Percentiles rank a stretch among this genome's conserved stretches.
Conservation (phyloP, 192 early-diverging fungal species). For the Coemansia sp. region DNA sequence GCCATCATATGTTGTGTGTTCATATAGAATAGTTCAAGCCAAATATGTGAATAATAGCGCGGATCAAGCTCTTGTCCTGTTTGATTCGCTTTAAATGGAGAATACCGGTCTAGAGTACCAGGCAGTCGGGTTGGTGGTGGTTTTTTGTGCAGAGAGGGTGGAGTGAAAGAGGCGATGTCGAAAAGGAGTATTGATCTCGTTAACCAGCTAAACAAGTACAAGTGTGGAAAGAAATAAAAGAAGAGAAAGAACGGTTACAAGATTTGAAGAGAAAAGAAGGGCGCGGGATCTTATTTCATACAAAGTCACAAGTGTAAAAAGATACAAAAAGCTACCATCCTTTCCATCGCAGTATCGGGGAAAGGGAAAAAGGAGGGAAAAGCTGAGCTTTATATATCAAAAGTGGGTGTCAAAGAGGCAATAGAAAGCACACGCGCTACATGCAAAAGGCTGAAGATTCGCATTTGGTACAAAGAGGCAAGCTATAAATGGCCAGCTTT, state of each 20-base stretch:
- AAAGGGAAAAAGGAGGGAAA: slow-evolving; percentile 10
- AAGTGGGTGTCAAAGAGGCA: slow-evolving; percentile 9
- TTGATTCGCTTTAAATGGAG: neutral
- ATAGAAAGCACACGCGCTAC: slow-evolving; percentile 9
- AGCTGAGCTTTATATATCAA: neutral
- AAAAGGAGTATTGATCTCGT: neutral
- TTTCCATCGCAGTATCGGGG: slow-evolving; percentile 10
- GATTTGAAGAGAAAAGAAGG: slow-evolving; percentile 4
- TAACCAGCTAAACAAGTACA: slow-evolving; percentile 7
- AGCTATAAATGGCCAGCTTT: slow-evolving; percentile 1
- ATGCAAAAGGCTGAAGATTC: slow-evolving; percentile 1
- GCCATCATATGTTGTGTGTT: slow-evolving; percentile 22
- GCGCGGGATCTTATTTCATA: slow-evolving; percentile 13
- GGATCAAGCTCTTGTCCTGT: neutral
- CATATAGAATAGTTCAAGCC: neutral
- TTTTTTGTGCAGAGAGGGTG: neutral
- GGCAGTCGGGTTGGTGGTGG: neutral
- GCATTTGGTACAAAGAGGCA: slow-evolving; percentile 8
- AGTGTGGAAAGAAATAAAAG: slow-evolving; percentile 8
- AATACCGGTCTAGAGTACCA: neutral
- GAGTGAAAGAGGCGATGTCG: neutral
- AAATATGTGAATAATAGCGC: slow-evolving; percentile 4
- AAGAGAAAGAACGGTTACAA: slow-evolving; percentile 6
- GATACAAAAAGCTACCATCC: slow-evolving; percentile 7
- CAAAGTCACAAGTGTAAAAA: slow-evolving; percentile 7